Evolutionary conservation across 129 eudicot genomes (phyloP), one percentile per base, ranked within the genome.

Genomic region (Saussurea involucrata): DNA sequence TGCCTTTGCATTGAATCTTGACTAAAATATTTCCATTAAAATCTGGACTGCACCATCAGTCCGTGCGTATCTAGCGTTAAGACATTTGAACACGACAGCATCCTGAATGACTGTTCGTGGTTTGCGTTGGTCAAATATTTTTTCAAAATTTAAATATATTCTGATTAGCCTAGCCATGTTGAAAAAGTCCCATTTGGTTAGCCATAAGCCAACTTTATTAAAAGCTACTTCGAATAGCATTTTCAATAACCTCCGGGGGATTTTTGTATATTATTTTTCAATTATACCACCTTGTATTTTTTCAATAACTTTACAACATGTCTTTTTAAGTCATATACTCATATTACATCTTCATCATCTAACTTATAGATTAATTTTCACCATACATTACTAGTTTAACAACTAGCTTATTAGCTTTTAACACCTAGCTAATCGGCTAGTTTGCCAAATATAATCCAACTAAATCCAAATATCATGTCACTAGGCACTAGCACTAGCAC

Each of bases 1-100:
- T 72, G 76, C 28, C 66, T 49, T 49, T 72, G 46, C 46, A 44
- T 49, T 11, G 57, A 27, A 72, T 24, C 61, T 53, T 53, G 61
- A 53, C 61, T 53, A 53, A 53, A 53, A 4, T 6, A 4, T n/a
- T 53, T 53, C 61, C 61, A 53, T 53, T 53, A 53, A 53, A n/a
- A 53, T 53, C 18, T 53, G 7, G 61, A 18, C 61, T n/a, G 22
- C 61, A 53, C 61, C 6, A 53, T 53, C 61, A 53, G 22, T 53
- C 61, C 61, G 22, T 53, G 61, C 61, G 21, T 53, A 53, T 53
- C 61, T 53, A 53, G 21, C 17, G 21, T 53, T 53, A 22, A 53
- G 8, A 10, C 4, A 53, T 53, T 53, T 53, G 61, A 53, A 53
- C 61, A n/a, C 24, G 24, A 53, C 61, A 53, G 61, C 1, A 53